phyloP scores from a whole-genome alignment of 352 stramenopile genomes.

The Globisporangium apiculatum region DNA sequence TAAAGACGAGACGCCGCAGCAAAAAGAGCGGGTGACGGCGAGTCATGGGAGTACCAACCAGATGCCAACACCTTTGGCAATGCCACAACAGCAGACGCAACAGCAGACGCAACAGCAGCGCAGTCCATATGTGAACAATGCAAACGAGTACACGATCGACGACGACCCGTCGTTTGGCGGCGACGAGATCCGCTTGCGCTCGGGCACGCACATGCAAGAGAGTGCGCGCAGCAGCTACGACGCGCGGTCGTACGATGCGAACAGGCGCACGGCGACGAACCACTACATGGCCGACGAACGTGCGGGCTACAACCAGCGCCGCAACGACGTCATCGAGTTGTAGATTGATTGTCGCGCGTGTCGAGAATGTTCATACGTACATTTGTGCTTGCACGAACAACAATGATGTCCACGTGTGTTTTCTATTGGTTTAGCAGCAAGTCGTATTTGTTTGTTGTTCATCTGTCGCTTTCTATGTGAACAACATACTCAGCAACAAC shows the following conservation, averaged over 20 bases:
- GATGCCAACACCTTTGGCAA: conserved; percentile 8
- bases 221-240: conserved; percentile 18
- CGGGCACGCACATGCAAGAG: conserved; percentile 36
- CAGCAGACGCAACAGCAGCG: conserved; percentile 9
- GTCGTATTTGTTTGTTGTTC: too few species aligned
- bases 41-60: conserved; percentile 1
- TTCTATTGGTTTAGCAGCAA: too few species aligned
- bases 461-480: too few species aligned
- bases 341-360: conserved; percentile 9
- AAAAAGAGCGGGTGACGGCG: conserved; percentile 25
- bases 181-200: conserved; percentile 52
- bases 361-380: too few species aligned
- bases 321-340: conserved; percentile 58
- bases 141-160: conserved; percentile 13
- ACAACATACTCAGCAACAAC: too few species aligned
- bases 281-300: conserved; percentile 46
- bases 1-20: conserved; percentile 49
- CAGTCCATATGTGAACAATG: conserved; percentile 36
- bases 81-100: neutral
- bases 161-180: conserved; percentile 20
- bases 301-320: conserved; percentile 31
- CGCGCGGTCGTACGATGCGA: conserved; percentile 31
- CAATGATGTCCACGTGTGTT: too few species aligned
- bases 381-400: too few species aligned
- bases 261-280: conserved; percentile 29